Base-by-base conservation (phyloP, 306 rosid genomes). In the Carpinus viminea region DNA sequence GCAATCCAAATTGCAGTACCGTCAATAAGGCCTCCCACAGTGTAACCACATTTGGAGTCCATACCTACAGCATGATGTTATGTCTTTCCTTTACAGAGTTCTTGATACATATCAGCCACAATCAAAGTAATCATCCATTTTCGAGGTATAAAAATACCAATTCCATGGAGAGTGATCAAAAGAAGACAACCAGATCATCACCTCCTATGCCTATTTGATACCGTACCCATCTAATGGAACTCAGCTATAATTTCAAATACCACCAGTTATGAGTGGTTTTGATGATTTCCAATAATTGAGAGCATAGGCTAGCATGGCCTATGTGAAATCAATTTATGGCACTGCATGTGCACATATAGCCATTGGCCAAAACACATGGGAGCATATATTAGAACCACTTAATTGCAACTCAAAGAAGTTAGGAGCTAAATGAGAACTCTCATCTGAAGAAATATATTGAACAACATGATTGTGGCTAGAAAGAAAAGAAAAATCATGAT, bases 21-120 rank as follows among this genome's bases (percentile, higher is more conserved):
- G 98, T 95, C 89, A 92, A 79, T 82, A 87, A 86, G 89, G 98
- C 98, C 88, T 95, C 98, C 93, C 90, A 93, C 24, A 95, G 82
- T 28, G 98, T 92, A 71, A 95, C 85, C 81, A 86, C 96, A 21
- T 95, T 84, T 56, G 98, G 98, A 78, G 98, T 92, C 98, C 98
- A 95, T 51, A 95, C 90, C 98, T 92, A 81, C 83, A 69, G 78
- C 26, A 55, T 72, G n/a, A 65, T 79, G 31, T 65, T 66, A 43
- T 56, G 56, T 48, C 43, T 72, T 66, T 66, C 45, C 57, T 57
- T 45, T 66, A 26, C 72, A 69, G 82, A 70, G 59, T 56, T 75
- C 51, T 62, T 74, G 51, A 77, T 75, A 28, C 70, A 48, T 69
- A n/a, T 18, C 71, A 70, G 74, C 71, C 62, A 45, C 45, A 65